Evolutionary conservation across 768 basidiomycete genomes (phyloP), one percentile per base, ranked within the genome.

Genomic region (Gloeophyllum trabeum): DNA sequence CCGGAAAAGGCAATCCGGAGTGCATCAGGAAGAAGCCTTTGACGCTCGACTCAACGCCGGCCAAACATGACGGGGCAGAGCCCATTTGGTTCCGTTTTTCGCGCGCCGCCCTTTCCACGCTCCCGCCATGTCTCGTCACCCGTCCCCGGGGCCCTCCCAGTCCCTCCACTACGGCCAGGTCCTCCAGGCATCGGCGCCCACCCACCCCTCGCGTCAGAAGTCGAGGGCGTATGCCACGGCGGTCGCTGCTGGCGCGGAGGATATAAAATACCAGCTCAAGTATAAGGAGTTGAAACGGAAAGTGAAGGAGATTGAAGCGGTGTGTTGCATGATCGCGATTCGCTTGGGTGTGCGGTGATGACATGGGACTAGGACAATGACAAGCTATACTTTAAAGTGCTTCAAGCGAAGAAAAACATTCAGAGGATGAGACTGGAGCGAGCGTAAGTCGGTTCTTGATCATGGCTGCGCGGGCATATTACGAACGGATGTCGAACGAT

Each of bases 281-380:
- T 91, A 90, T 66, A 86, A 79, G 59, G 87, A 91, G 45, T 67
- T 91, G 48, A 89, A 86, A 60, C 74, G 79, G 62, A 89, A 88
- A 64, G 86, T 90, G 44, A 82, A 79, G 57, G 86, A 90, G 61
- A 83, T 90, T 48, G 88, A 91, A 63, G 61, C 69, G 24, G 88
- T 87, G 46, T 51, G 81, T 74, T 51, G 6, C 34, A 32, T 26
- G 35, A 24, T 32, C 16, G 28, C 4, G 26, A 43, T 16, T 34
- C 40, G 14, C 32, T 24, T 14, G 41, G 42, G 39, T 42, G 24
- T 48, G 25, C 22, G 30, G 35, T 20, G 18, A 40, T 24, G 35
- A 47, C 40, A 44, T 28, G 47, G 51, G 45, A 50, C 43, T 48
- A 91, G 88, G 86, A 90, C 62, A 91, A 91, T 61, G 88, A 90